phyloP scores from a whole-genome alignment of 2,329 filamentous ascomycete species.

The Penicillium freii region DNA sequence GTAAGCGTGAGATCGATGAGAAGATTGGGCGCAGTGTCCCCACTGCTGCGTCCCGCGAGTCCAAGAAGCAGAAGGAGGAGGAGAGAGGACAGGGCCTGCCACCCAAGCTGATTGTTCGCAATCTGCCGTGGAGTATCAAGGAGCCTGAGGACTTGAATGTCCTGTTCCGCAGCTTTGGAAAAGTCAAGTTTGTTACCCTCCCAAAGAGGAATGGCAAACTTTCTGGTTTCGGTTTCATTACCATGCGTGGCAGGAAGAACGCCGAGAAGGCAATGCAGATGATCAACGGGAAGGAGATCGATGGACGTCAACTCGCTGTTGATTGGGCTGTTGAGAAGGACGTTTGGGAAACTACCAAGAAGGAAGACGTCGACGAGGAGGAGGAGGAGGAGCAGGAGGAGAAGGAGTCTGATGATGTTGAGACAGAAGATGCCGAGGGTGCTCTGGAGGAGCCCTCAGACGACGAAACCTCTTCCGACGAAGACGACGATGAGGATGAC shows the following conservation, averaged over 20 bases:
- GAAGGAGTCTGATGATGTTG: slow-evolving; percentile 43
- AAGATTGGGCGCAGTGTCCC: slow-evolving; percentile 46
- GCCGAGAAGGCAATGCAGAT: slow-evolving; percentile 82
- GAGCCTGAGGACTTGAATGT: slow-evolving; percentile 73
- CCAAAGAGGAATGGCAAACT: slow-evolving; percentile 72
- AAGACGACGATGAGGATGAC: slow-evolving; percentile 43
- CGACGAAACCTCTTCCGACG: slow-evolving; percentile 40
- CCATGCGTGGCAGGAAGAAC: slow-evolving; percentile 82
- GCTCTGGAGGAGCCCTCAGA: slow-evolving; percentile 44
- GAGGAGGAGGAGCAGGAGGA: slow-evolving; percentile 25
- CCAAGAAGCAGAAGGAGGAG: slow-evolving; percentile 52
- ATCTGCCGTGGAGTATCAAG: slow-evolving; percentile 95
- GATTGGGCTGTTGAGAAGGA: slow-evolving; percentile 96
- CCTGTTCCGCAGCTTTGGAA: slow-evolving; percentile 84
- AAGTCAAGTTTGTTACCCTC: slow-evolving; percentile 82
- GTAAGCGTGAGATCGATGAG: slow-evolving; percentile 65
- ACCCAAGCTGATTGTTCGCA: slow-evolving; percentile 82
- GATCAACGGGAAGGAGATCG: slow-evolving; percentile 85
- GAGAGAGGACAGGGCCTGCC: slow-evolving; percentile 60
- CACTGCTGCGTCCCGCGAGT: slow-evolving; percentile 35
- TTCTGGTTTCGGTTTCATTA: slow-evolving; percentile 89
- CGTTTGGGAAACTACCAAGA: slow-evolving; percentile 69
- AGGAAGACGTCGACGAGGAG: slow-evolving; percentile 40
- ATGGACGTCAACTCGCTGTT: slow-evolving; percentile 83
- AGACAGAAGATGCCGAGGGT: slow-evolving; percentile 56